Evolutionary conservation across 352 stramenopile genomes (phyloP).

Genomic region (Phytophthora sansomeana): DNA sequence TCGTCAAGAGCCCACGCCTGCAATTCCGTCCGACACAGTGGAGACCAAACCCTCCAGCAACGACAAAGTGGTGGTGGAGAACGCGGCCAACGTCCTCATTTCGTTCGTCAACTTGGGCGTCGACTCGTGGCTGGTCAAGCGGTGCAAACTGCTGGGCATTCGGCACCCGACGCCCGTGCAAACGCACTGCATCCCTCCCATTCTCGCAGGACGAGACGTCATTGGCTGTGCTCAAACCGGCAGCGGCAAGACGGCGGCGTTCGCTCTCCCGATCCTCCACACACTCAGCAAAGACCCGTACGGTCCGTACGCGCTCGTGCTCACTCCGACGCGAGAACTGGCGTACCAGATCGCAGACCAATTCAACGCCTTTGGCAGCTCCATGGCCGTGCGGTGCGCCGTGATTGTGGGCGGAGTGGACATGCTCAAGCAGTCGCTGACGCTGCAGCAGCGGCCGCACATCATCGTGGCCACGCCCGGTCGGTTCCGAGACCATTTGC

Average conservation of each 20-base stretch:
- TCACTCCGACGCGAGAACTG: slow-evolving; percentile 98
- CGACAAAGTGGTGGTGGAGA: slow-evolving; percentile 58
- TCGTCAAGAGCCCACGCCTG: slow-evolving; percentile 6
- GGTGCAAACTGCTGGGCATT: slow-evolving; percentile 87
- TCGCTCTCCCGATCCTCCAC: slow-evolving; percentile 98
- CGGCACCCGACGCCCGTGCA: slow-evolving; percentile 91
- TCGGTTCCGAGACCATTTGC: slow-evolving; percentile 93
- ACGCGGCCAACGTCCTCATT: slow-evolving; percentile 55
- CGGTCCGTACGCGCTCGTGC: slow-evolving; percentile 95
- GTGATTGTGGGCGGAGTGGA: slow-evolving; percentile 97
- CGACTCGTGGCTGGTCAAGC: slow-evolving; percentile 89
- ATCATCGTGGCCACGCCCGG: slow-evolving; percentile 98
- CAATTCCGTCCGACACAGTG: not conserved
- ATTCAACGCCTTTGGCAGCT: slow-evolving; percentile 96
- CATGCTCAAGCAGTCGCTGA: slow-evolving; percentile 93
- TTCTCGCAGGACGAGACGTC: slow-evolving; percentile 92
- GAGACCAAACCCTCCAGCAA: slow-evolving; percentile 1
- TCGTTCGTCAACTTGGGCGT: slow-evolving; percentile 89
- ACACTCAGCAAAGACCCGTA: slow-evolving; percentile 93
- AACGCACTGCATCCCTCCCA: slow-evolving; percentile 91
- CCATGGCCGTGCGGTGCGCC: slow-evolving; percentile 87
- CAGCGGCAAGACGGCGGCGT: slow-evolving; percentile 98
- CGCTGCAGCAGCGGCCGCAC: slow-evolving; percentile 93
- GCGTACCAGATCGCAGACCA: slow-evolving; percentile 99
- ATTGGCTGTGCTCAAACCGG: slow-evolving; percentile 95